Conservation (phyloP, 345 rosid genomes). For the Populus euphratica region DNA sequence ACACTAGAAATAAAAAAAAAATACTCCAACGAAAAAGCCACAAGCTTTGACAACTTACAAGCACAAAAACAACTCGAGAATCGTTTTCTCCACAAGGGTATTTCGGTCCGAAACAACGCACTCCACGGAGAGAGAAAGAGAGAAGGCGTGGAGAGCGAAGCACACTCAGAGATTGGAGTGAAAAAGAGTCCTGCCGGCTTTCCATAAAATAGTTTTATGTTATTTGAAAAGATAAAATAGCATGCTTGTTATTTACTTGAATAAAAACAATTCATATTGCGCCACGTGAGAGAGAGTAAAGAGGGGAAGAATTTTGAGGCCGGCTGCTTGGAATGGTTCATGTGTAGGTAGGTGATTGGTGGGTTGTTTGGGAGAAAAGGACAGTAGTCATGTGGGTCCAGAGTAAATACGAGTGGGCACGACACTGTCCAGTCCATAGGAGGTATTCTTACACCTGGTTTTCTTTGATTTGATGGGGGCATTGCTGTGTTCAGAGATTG, state of each 20-base stretch:
- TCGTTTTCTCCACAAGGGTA: conserved; percentile 2
- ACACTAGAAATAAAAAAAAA: background rate
- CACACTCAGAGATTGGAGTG: conserved; percentile 14
- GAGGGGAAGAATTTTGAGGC: too few relatives aligned
- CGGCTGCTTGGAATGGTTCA: background rate
- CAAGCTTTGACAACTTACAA: conserved; percentile 18
- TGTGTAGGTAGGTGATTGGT: background rate
- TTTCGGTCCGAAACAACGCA: background rate
- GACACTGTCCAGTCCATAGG: too few relatives aligned
- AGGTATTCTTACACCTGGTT: too few relatives aligned
- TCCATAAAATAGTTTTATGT: conserved; percentile 17
- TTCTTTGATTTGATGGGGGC: too few relatives aligned
- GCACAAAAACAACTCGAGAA: background rate
- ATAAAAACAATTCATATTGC: conserved; percentile 4
- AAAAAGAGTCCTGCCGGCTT: background rate
- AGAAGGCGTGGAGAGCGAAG: background rate
- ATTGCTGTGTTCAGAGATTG: too few relatives aligned
- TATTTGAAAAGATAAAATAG: background rate
- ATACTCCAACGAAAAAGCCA: background rate
- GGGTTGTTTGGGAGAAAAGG: background rate
- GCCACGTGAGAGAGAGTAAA: conserved; percentile 10
- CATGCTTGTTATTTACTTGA: background rate
- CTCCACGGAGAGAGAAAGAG: background rate
- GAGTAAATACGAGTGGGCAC: too few relatives aligned
- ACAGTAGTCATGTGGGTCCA: background rate